A percentile compares a stretch with the other conserved stretches of the same genome.
These are phyloP conservation scores for Chlorokybus atmophyticus DNA, from an alignment of 139 green algal species.

Conservation along the genomic window DNA sequence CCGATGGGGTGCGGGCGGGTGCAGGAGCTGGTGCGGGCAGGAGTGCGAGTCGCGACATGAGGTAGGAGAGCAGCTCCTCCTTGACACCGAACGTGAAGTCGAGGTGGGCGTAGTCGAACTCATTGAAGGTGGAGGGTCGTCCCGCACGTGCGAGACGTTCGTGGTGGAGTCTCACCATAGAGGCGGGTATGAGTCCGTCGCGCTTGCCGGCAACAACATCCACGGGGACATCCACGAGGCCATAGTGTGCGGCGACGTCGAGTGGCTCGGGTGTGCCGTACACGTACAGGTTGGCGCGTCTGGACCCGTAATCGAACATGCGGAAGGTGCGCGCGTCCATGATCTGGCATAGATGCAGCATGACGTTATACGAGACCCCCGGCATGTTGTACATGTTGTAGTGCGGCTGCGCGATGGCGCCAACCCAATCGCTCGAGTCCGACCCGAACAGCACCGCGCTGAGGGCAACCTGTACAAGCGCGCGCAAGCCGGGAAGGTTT, in stretches of 20 bases:
- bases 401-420: constrained; percentile 72
- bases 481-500: constrained; percentile 44
- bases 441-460: constrained; percentile 47
- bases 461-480: constrained; percentile 41
- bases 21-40: no score
- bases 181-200: constrained; percentile 64
- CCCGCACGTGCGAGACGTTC: constrained; percentile 8
- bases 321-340: constrained; percentile 2
- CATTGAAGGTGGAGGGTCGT: constrained; percentile 31
- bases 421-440: constrained; percentile 68
- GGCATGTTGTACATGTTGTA: constrained; percentile 76
- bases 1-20: no score
- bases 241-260: constrained; percentile 62
- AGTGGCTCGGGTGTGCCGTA: constrained; percentile 51
- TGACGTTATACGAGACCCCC: constrained; percentile 39
- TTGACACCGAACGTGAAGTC: constrained; percentile 76
- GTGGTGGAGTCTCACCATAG: constrained; percentile 32
- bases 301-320: constrained; percentile 25
- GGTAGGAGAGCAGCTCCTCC: constrained; percentile 43
- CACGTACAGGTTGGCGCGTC: not conserved
- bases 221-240: constrained; percentile 59
- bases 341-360: constrained; percentile 21
- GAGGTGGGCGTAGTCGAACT: constrained; percentile 83
- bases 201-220: constrained; percentile 61
- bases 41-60: constrained; percentile 27